Percentiles rank a stretch among this genome's conserved stretches.
Conservation (phyloP, 371 early-diverging fungal species). For the Rhizopus sp. region DNA sequence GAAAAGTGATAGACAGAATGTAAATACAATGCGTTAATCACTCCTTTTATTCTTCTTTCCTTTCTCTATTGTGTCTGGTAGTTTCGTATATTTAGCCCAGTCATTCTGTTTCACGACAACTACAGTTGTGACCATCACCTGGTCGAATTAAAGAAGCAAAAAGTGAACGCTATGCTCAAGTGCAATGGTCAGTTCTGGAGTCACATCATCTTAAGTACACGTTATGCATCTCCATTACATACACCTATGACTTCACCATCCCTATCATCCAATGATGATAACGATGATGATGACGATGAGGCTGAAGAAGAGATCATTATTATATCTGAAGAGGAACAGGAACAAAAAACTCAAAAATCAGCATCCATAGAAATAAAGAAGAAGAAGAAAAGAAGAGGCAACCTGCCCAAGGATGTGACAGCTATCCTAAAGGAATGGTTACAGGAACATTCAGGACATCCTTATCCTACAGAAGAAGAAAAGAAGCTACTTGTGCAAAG, state of each 20-base stretch:
- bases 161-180: constrained; percentile 25
- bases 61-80: neutral
- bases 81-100: constrained; percentile 31
- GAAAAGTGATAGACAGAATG: neutral
- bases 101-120: constrained; percentile 27
- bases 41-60: too few species aligned
- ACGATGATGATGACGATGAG: constrained; percentile 1
- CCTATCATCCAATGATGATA: neutral
- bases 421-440: constrained; percentile 69
- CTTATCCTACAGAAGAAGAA: constrained; percentile 76
- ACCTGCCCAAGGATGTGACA: constrained; percentile 55
- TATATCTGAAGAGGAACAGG: constrained; percentile 6
- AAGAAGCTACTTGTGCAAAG: constrained; percentile 55
- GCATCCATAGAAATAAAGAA: neutral
- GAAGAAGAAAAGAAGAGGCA: constrained; percentile 44
- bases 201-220: constrained; percentile 17
- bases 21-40: too few species aligned
- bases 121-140: constrained; percentile 16
- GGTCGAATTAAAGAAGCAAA: constrained; percentile 19
- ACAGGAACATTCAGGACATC: constrained; percentile 64
- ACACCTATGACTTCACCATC: constrained; percentile 6
- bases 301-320: constrained; percentile 4
- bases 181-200: constrained; percentile 24
- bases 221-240: constrained; percentile 13
- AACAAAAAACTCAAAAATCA: neutral